Evolutionary conservation across 1,139 yeast genomes (phyloP), one percentile per base, ranked within the genome.

Genomic region (Yamadazyma jaroonii): DNA sequence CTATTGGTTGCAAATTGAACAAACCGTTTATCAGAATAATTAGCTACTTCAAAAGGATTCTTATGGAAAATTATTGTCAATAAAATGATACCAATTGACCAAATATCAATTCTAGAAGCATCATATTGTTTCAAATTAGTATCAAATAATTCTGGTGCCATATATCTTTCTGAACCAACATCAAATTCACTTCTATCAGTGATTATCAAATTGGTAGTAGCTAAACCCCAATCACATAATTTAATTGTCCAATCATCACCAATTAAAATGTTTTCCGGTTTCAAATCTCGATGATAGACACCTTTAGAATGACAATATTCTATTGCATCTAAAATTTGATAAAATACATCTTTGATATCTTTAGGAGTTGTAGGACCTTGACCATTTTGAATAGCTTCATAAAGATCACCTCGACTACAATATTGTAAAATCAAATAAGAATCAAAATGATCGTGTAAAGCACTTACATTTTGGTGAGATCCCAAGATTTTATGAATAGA

Each of bases 91-190:
- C 97, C 98, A 44, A 87, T 65, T 1, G 97, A 83, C 98, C 98
- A 92, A 41, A 90, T 72, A 62, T 92, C 98, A 36, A 86, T 86
- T 60, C 86, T 85, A 20, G 84, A 80, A 13, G 97, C 92, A 53
- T 85, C 88, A 59, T 92, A 92, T 32, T 72, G 68, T 30, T 75
- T 77, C 35, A 79, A 67, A 37, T 77, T 72, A 20, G 67, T 60
- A 49, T 83, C 88, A 53, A 84, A 79, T 38, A 90, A 67, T 57
- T 92, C 98, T 0, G 98, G 98, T 0, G 97, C 96, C 98, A 92
- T 92, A 61, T 92, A 92, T 43, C 97, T 72, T 60, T 90, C 97
- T 35, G 92, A 81, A 17, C 98, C 98, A 41, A 90, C 86, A 47
- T 90, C 96, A 58, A 89, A 86, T 53, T 90, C 97, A 35, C 53